phyloP scores from a whole-genome alignment of 192 early-diverging fungal species.

The Gamsiella multidivaricata region DNA sequence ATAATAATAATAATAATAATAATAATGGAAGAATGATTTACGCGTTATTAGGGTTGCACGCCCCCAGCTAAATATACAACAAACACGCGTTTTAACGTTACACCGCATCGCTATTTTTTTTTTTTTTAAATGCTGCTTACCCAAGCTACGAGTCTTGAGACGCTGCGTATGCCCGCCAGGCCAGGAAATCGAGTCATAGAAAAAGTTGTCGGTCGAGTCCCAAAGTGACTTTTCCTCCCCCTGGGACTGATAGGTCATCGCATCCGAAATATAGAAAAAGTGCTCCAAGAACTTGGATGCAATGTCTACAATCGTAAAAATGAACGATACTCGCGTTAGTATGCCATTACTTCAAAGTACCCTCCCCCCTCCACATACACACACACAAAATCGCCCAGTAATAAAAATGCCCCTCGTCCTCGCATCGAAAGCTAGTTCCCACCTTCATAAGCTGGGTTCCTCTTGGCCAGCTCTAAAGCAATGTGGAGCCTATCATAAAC shows the following conservation, averaged over 20 bases:
- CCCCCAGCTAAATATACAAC: background rate
- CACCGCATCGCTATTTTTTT: too few relatives aligned
- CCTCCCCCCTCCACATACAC: too few relatives aligned
- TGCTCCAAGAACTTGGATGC: conserved; percentile 68
- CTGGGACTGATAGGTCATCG: conserved; percentile 55
- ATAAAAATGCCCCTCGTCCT: too few relatives aligned
- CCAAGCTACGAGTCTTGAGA: conserved; percentile 62
- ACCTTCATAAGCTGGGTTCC: conserved; percentile 39
- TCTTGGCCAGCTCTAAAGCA: conserved; percentile 45
- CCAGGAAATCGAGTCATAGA: conserved; percentile 63
- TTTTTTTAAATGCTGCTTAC: conserved; percentile 6
- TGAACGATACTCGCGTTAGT: background rate
- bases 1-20: background rate
- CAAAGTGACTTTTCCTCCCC: conserved; percentile 55
- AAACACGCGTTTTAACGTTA: too few relatives aligned
- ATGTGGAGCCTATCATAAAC: conserved; percentile 33
- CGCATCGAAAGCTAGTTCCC: too few relatives aligned
- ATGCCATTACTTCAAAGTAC: background rate
- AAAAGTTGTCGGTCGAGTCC: conserved; percentile 62
- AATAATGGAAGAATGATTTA: background rate
- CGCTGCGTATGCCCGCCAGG: conserved; percentile 57
- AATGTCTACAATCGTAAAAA: conserved; percentile 41
- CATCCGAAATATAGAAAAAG: conserved; percentile 69
- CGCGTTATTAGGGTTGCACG: too few relatives aligned
- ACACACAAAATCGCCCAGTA: too few relatives aligned